Evolutionary conservation across 306 rosid species (phyloP), one percentile per base, ranked within the genome.

Genomic region (Cyamopsis tetragonoloba): DNA sequence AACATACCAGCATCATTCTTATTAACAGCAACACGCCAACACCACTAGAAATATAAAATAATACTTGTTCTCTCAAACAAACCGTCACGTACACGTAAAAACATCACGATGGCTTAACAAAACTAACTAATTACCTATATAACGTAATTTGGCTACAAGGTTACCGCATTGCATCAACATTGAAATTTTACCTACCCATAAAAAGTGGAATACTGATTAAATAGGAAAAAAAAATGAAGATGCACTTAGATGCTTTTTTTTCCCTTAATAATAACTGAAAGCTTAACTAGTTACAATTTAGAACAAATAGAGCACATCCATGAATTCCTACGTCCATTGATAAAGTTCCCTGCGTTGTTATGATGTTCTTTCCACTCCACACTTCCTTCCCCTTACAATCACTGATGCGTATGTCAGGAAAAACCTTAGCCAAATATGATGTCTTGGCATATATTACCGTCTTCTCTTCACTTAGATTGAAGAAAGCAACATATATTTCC

Each of bases 401-500:
- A 35, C 12, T 42, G 42, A 89, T 55, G 26, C 32, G 55, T 48
- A 58, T 41, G 27, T 37, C 83, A 0, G 83, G 84, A 44, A 87
- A 68, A 68, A 66, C 81, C 79, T 70, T 79, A 9, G 48, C 79
- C 62, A 89, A 63, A 72, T 83, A 79, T 20, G 91, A 83, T 42
- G 46, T 75, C 76, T 80, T 66, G 10, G 81, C 77, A 13, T 75
- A 62, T 66, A 87, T 73, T 27, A 63, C 63, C 1, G 77, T 76
- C 76, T 53, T 76, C 46, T 22, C 24, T 23, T 80, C 69, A 82
- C 62, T 76, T 69, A 89, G 75, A 78, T 89, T 89, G 88, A 89
- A 89, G 74, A 89, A 85, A 6, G 91, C 88, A 15, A 89, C 49
- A 66, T 87, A 87, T 14, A 87, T n/a, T 77, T 89, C 86, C 72